Base-by-base conservation (phyloP, 1,284 basidiomycete species). In the Sporisorium exsertum region DNA sequence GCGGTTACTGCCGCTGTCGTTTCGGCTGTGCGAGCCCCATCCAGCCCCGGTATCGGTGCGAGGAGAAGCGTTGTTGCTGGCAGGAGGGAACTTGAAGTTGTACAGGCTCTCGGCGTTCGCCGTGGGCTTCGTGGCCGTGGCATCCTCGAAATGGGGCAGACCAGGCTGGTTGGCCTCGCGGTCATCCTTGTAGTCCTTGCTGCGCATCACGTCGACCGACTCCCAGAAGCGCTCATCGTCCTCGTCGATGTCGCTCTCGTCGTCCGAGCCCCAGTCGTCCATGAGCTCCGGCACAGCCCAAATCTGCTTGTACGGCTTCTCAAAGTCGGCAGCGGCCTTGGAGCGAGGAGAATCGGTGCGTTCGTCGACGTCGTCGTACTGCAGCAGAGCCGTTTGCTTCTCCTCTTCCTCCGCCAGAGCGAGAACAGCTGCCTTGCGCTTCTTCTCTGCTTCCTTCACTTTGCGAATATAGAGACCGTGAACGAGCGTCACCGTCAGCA, bases 221-320 rank as follows among this genome's bases (percentile, higher is more conserved):
- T 73, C 65, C 65, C 71, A 73, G 65, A 73, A 73, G 22, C 65
- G 71, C 35, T 60, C 76, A 42, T 78, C 72, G 37, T 78, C 76
- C 47, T 76, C 76, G 50, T 70, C 66, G n/a, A 59, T 56, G 33
- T 78, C 72, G 27, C 62, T 70, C 53, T 74, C 65, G 52, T 43
- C 64, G 43, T 75, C 72, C 20, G 72, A 75, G 4, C 58, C 71
- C 71, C 65, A 73, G 51, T 76, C 73, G 37, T 73, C 63, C 55
- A 74, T 65, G 37, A 79, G 62, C 70, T 77, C 69, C 20, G 77
- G 73, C 1, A 69, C 66, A n/a, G 67, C 64, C 71, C 73, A 76
- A 35, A 76, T 67, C 58, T 73, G 75, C 58, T 74, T 69, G 59
- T 71, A 75, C 6, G 72, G 64, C 58, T 69, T 70, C 43, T 71